Conservation (phyloP, 2,329 filamentous ascomycete genomes). For the Fusarium illudens region DNA sequence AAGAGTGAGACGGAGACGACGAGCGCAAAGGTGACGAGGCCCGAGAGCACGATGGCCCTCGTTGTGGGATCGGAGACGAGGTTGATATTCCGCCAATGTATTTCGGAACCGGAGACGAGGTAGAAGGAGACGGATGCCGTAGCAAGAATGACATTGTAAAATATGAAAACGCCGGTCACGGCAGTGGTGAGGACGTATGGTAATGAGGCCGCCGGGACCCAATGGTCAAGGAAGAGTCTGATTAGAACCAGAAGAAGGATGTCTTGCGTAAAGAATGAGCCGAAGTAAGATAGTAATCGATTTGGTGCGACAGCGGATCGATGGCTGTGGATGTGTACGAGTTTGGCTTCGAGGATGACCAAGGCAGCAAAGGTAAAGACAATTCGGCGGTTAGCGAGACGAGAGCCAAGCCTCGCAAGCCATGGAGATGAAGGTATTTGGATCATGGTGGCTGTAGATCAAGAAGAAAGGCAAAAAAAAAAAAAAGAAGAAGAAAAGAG, state of each 20-base stretch:
- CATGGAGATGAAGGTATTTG: neutral
- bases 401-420: neutral
- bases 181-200: neutral
- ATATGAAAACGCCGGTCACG: neutral
- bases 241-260: constrained; percentile 44
- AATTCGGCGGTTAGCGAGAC: neutral
- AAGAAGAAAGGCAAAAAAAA: neutral
- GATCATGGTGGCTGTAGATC: neutral
- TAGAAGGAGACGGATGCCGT: constrained; percentile 40
- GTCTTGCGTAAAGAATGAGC: constrained; percentile 40
- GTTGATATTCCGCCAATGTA: constrained; percentile 46
- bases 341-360: neutral
- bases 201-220: neutral
- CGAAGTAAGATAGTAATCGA: neutral
- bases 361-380: neutral
- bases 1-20: constrained; percentile 21
- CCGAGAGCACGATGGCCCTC: constrained; percentile 41
- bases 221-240: neutral
- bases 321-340: neutral
- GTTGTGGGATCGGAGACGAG: constrained; percentile 41
- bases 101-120: constrained; percentile 40
- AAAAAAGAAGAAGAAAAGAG: neutral
- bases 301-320: neutral
- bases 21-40: constrained; percentile 37
- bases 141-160: neutral